Evolutionary conservation across 1,139 yeast genomes (phyloP), one percentile per base, ranked within the genome.

Genomic region (Suhomyces coccinellae): DNA sequence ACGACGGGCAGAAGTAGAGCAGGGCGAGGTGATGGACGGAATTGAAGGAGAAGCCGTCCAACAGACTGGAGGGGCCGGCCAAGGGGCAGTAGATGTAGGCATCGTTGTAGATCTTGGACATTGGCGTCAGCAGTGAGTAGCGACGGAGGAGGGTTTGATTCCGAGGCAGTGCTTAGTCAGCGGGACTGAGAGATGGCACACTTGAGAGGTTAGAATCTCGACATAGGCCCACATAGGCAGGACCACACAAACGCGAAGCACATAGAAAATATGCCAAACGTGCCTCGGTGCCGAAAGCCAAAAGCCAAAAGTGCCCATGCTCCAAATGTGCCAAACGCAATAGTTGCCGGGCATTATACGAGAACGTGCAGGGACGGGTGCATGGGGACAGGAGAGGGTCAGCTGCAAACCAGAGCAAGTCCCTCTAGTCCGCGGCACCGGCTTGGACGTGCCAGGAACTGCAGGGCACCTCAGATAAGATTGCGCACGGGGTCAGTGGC

Each of bases 1-100:
- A 73, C 15, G 59, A 54, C 4, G 74, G 73, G 48, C 79, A 73
- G 46, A 70, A 71, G 43, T 57, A 65, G n/a, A 70, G 51, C 14
- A 64, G 56, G 5, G 59, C 43, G 7, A 57, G 47, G 7, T 36
- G 50, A 24, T 49, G 51, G 3, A 50, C 46, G 7, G 45, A 33
- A 37, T 51, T 50, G 41, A 45, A 38, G 11, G 51, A 36, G 38
- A 46, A 48, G 15, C 42, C 45, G 6, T 43, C 44, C 14, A 50
- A 41, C n/a, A 47, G 29, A 28, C 44, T 47, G 30, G 39, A 42
- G 20, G 45, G 34, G 17, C 43, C 50, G 15, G 46, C 13, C 8
- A 49, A 43, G 3, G 63, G 56, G 41, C 66, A 62, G 43, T 56
- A 59, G 15, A 61, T 49, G 30, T 36, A 39, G 13, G 65, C 49